Percentiles rank a stretch among this genome's conserved stretches.
phyloP scores from a whole-genome alignment of 1,284 basidiomycete genomes.

The Ceratobasidium theobromae region DNA sequence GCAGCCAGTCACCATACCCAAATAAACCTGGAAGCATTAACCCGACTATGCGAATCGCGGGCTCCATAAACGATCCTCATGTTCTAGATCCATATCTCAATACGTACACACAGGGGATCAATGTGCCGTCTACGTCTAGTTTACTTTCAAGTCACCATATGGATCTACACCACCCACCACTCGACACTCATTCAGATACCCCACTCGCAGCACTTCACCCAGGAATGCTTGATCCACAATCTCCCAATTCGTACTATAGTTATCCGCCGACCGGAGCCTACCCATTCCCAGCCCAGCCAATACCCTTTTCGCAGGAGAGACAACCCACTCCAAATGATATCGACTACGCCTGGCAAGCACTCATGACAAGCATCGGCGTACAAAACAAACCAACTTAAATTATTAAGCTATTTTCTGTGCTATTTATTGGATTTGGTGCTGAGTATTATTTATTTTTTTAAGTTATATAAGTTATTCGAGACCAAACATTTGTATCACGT shows the following conservation, averaged over 20 bases:
- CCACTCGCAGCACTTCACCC: slow-evolving; percentile 20
- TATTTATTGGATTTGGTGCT: background rate
- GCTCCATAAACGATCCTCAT: background rate
- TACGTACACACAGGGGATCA: background rate
- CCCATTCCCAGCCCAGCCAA: slow-evolving; percentile 14
- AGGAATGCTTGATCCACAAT: slow-evolving; percentile 22
- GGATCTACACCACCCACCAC: background rate
- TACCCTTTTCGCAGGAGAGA: slow-evolving; percentile 8
- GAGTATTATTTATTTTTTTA: too few species aligned
- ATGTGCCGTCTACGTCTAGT: background rate
- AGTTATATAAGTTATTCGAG: too few species aligned
- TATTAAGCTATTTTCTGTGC: slow-evolving; percentile 2
- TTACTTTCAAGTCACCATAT: slow-evolving; percentile 7
- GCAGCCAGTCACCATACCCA: slow-evolving; percentile 4
- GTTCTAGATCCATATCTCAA: slow-evolving; percentile 1
- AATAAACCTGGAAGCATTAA: slow-evolving; percentile 1
- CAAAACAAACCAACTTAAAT: slow-evolving; percentile 13
- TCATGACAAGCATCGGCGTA: slow-evolving; percentile 27
- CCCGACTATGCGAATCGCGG: slow-evolving; percentile 2
- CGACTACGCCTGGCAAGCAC: slow-evolving; percentile 27
- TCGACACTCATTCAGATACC: slow-evolving; percentile 1
- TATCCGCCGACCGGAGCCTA: slow-evolving; percentile 18
- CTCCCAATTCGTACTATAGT: slow-evolving; percentile 19
- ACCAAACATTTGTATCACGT: slow-evolving; percentile 9
- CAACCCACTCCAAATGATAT: slow-evolving; percentile 25